Base-by-base conservation (phyloP, 176 grass and related monocot species). In the Thinopyrum elongatum region DNA sequence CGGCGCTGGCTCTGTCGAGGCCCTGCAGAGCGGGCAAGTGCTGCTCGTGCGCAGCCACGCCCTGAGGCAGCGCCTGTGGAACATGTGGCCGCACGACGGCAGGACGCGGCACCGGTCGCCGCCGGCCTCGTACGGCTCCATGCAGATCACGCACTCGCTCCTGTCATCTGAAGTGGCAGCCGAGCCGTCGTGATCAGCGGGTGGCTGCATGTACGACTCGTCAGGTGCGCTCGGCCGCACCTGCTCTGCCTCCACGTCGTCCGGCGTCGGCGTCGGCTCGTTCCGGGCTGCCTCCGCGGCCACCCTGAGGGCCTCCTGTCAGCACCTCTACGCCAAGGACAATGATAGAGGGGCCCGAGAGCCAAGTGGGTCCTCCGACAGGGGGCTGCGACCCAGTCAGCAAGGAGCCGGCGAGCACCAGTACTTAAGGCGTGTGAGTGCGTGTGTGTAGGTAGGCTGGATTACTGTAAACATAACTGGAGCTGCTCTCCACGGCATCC, bases 21-120 rank as follows among this genome's bases (percentile, higher is more conserved):
- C 71, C 41, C 71, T 74, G 71, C 71, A 74, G 71, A 74, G 41
- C 71, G 71, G 71, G 41, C 71, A 74, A 26, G 71, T 74, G 7
- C 3, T 41, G 71, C 22, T 74, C 1, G 21, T 74, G 71, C 41
- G 25, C 71, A 47, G 71, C 71, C 41, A 74, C 23, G 71, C 7
- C 6, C 41, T 14, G 25, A 74, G 13, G 41, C 71, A 74, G 41
- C 41, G 25, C 23, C 3, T 19, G 41, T 74, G 71, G 41, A 74
- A 74, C 71, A 26, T 74, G 71, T 74, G 71, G 41, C 71, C 71
- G 41, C 71, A 74, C 14, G 39, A 3, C 70, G 41, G 41, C 25
- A 74, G 25, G 41, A 74, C 71, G 41, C 41, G 44, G 41, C 41
- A 13, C 14, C 41, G 23, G 23, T 74, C 41, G 41, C 71, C 71